Conservation (phyloP, 176 grass and related monocot species). For the Rhipidocladum racemiflorum region DNA sequence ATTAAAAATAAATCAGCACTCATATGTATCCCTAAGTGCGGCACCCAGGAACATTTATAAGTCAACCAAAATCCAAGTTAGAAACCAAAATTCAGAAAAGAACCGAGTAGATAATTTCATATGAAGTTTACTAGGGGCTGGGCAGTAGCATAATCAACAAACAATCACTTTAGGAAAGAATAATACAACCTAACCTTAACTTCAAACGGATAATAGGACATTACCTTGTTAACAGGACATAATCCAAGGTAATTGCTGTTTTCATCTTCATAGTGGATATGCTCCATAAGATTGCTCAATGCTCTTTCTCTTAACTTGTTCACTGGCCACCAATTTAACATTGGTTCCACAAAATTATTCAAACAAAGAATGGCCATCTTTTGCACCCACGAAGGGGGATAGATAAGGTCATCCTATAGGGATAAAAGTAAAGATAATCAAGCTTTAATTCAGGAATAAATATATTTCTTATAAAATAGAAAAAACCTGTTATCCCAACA, state of each 20-base stretch:
- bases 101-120: too few species aligned
- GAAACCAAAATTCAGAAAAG: too few species aligned
- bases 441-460: neutral
- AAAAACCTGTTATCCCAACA: too few species aligned
- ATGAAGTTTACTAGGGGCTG: too few species aligned
- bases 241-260: conserved; percentile 46
- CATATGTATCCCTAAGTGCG: too few species aligned
- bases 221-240: conserved; percentile 53
- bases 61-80: too few species aligned
- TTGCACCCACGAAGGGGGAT: conserved; percentile 36
- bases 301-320: conserved; percentile 39
- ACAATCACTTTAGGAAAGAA: neutral
- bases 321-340: conserved; percentile 43
- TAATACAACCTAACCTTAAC: neutral
- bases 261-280: conserved; percentile 65
- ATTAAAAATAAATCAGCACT: too few species aligned
- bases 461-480: too few species aligned
- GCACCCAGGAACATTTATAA: too few species aligned
- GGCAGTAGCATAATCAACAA: neutral
- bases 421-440: neutral
- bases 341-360: conserved; percentile 49
- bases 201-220: neutral
- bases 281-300: conserved; percentile 40
- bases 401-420: conserved; percentile 43
- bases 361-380: conserved; percentile 28